Evolutionary conservation across 495 filamentous ascomycete genomes (phyloP), one percentile per base, ranked within the genome.

Genomic region (Penicillium cinerascens): DNA sequence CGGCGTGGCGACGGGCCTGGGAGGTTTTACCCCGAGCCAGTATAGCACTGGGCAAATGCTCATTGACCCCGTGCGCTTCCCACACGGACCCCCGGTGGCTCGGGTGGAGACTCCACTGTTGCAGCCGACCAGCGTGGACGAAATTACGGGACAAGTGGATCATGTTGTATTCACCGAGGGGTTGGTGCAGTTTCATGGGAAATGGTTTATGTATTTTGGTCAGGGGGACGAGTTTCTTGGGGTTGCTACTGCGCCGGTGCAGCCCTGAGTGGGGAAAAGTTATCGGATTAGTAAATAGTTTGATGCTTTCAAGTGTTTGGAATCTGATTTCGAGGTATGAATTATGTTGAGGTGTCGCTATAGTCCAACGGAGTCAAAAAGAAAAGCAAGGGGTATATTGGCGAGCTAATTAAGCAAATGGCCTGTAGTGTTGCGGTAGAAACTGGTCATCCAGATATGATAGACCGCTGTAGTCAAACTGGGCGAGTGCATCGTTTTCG

Each of bases 21-120:
- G 37, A 17, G 16, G 16, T 11, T 39, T 17, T 39, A 39, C 16
- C 18, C 6, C 27, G 15, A 35, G 36, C 25, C 49, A 61, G 29
- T 67, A 65, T 37, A 55, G 46, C 18, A 58, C 51, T 10, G 53
- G 64, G 15, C 62, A 67, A 42, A 67, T 65, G 61, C 53, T 66
- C 27, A 48, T 49, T 37, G 47, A 55, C 37, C 47, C 51, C 23
- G 48, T 38, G 26, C 20, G 42, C 38, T 49, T 35, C 10, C 55
- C 54, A 17, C 21, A 27, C 9, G 51, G 58, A 22, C 54, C 54
- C 20, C 54, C 58, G 17, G 29, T 60, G 17, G 49, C 49, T 23
- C 22, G 58, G 22, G 33, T 61, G 15, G 21, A 21, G 42, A 41
- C 45, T 26, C 45, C 45, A n/a, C 17, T 48, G 11, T 39, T 48